Evolutionary conservation across 2,329 filamentous ascomycete species (phyloP).

Genomic region (Ophiostoma angusticollis): DNA sequence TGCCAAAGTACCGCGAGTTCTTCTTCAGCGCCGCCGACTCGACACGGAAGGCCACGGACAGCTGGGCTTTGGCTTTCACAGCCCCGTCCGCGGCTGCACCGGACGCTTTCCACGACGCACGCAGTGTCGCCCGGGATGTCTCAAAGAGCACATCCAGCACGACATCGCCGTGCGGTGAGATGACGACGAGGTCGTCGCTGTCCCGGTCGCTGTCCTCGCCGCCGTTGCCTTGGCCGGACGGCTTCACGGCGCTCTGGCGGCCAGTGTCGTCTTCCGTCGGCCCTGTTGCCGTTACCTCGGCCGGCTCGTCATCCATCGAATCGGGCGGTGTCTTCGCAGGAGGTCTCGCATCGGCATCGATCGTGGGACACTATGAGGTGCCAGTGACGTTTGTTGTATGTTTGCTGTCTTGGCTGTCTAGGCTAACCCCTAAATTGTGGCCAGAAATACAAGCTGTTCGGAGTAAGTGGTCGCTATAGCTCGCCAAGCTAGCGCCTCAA

Average conservation of each 20-base stretch:
- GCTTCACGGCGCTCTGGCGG: constrained; percentile 8
- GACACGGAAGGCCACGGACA: constrained; percentile 45
- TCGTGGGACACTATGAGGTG: too few species aligned
- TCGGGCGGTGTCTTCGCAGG: constrained; percentile 1
- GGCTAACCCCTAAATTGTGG: too few species aligned
- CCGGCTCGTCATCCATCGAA: constrained; percentile 16
- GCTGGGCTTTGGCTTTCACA: constrained; percentile 8
- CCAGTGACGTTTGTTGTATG: too few species aligned
- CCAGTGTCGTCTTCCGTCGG: constrained; percentile 9
- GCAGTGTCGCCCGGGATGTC: constrained; percentile 39
- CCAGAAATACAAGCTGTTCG: too few species aligned
- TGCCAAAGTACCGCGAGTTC: constrained; percentile 57
- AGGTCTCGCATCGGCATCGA: constrained; percentile 8
- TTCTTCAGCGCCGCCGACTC: constrained; percentile 41
- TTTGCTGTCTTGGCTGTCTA: too few species aligned
- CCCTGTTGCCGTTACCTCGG: constrained; percentile 7
- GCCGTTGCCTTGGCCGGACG: background rate
- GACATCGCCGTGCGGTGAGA: constrained; percentile 48
- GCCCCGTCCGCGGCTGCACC: constrained; percentile 17
- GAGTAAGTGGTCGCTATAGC: too few species aligned
- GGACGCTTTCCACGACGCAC: constrained; percentile 28
- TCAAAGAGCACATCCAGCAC: constrained; percentile 55
- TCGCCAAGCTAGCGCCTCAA: too few species aligned
- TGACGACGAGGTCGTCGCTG: constrained; percentile 27
- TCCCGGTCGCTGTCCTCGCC: background rate